These are phyloP conservation scores for Santalum album DNA, from an alignment of 164 flowering plant genomes.

Conservation along the genomic window DNA sequence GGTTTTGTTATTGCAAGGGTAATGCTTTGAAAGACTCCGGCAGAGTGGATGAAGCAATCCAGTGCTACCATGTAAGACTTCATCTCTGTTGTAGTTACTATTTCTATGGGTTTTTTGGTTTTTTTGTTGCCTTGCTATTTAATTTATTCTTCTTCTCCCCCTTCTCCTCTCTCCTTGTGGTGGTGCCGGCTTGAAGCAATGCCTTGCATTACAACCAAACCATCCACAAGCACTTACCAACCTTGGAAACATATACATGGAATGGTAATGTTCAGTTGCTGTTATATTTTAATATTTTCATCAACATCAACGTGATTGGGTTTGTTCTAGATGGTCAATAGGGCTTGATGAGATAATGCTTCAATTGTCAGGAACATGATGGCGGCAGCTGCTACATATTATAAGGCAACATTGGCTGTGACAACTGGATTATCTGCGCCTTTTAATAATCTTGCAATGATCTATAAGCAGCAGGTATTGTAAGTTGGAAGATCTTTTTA, in stretches of 20 bases:
- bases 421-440: conserved; percentile 98
- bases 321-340: not conserved
- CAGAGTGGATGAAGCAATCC: conserved; percentile 90
- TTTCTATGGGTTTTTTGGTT: not conserved
- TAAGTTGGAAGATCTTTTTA: too few relatives aligned
- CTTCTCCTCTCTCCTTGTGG: too few relatives aligned
- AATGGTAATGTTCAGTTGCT: conserved; percentile 77
- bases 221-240: conserved; percentile 98
- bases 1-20: conserved; percentile 40
- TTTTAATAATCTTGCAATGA: conserved; percentile 90
- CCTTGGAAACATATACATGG: conserved; percentile 97
- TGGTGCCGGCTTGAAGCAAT: conserved; percentile 47
- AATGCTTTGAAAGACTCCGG: conserved; percentile 93
- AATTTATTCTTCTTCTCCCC: not conserved
- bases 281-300: too few relatives aligned
- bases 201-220: conserved; percentile 75
- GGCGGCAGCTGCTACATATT: conserved; percentile 75
- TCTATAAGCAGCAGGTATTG: conserved; percentile 96
- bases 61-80: conserved; percentile 74
- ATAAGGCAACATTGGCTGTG: conserved; percentile 83
- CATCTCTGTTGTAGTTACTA: not conserved
- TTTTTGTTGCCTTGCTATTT: not conserved
- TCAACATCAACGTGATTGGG: conserved; percentile 3
- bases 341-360: not conserved
- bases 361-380: conserved; percentile 59